Conservation (phyloP, 164 flowering plant species). For the Akebia trifoliata region DNA sequence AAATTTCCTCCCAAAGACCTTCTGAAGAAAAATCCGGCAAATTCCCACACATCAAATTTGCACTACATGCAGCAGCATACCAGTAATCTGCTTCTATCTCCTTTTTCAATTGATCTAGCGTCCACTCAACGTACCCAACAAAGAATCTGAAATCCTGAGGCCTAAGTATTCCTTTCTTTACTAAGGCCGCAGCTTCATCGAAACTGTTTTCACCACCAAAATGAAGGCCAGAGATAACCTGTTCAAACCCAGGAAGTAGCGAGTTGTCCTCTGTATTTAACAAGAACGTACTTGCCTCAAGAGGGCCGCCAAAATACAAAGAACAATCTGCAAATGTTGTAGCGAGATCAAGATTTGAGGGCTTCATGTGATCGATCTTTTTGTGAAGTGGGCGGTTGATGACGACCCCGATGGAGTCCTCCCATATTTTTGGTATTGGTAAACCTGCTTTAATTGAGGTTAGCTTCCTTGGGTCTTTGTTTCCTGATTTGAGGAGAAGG, state of each 20-base stretch:
- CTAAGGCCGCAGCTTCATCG: constrained; percentile 65
- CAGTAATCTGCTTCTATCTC: constrained; percentile 84
- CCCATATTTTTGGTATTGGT: too few species aligned
- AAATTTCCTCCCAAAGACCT: constrained; percentile 78
- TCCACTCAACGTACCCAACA: constrained; percentile 94
- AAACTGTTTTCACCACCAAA: constrained; percentile 73
- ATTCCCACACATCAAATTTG: constrained; percentile 45
- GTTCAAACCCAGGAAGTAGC: constrained; percentile 55
- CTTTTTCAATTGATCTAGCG: constrained; percentile 72
- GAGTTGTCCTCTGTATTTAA: constrained; percentile 42
- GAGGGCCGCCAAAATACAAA: constrained; percentile 88
- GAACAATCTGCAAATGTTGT: constrained; percentile 80
- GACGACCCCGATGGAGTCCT: constrained; percentile 84
- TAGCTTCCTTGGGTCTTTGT: constrained; percentile 60
- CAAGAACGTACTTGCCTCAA: constrained; percentile 82
- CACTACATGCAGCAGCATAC: constrained; percentile 87
- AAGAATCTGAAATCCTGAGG: constrained; percentile 87
- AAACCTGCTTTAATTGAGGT: too few species aligned
- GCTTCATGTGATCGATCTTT: constrained; percentile 78
- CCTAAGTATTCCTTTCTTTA: constrained; percentile 62
- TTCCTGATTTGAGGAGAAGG: constrained; percentile 77
- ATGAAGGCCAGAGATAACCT: constrained; percentile 77
- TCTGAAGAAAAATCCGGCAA: constrained; percentile 45
- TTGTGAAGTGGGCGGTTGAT: constrained; percentile 86
- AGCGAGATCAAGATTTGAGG: constrained; percentile 57